Base-by-base conservation (phyloP, 208 protist genomes). In the Trypanosoma conorhini region DNA sequence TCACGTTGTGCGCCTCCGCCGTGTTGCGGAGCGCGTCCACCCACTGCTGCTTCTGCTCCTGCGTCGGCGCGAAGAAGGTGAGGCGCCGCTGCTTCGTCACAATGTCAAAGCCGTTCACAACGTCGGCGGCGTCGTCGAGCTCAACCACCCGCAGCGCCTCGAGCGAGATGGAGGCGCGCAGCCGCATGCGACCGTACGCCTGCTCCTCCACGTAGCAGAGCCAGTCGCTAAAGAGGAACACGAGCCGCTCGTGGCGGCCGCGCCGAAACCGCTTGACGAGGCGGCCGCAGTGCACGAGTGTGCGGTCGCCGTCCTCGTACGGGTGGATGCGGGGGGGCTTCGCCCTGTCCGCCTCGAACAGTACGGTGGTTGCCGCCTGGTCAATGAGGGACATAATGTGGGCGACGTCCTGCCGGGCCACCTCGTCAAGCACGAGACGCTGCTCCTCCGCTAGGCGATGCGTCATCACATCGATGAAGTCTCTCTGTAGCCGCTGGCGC, bases 211-310 rank as follows among this genome's bases (percentile, higher is more conserved):
- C 86, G 68, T 92, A 94, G 70, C 86, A 92, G 42, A 93, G 62
- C 68, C 74, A 88, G 73, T 94, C 87, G 63, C 69, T 90, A 77
- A 96, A 96, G 58, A 94, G 71, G 64, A 96, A 89, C 62, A 88
- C 55, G 1, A 96, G 76, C 7, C 87, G 82, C 55, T 93, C 83
- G 69, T 94, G 88, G 9, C 81, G 79, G 13, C 82, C 85, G 17
- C 87, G 88, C 2, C 80, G 65, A 57, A 77, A 91, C 61, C 76
- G 59, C 77, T 94, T 94, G 35, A 66, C 57, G 31, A 96, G 70
- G 7, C 85, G 79, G 10, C 91, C 88, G 67, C 89, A 87, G 57
- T 92, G 88, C 19, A 96, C 70, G 17, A 96, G 74, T 5, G 82
- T 72, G 22, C 86, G 85, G 28, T 59, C 67, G 35, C 73, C 71